phyloP scores from a whole-genome alignment of 192 early-diverging fungal genomes.

The Umbelopsis isabellina region DNA sequence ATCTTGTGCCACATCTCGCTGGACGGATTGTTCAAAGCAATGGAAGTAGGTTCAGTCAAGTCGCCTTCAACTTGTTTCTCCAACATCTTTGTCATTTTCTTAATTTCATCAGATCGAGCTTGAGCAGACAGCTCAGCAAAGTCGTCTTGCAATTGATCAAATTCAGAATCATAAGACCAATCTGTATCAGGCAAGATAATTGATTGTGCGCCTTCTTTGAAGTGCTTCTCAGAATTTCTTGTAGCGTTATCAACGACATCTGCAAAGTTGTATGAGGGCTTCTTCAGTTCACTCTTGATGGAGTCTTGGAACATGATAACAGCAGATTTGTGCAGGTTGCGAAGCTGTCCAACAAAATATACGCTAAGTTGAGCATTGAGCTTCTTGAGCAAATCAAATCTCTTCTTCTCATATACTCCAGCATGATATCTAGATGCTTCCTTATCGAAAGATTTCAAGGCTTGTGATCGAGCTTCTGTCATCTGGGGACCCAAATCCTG shows the following conservation, averaged over 20 bases:
- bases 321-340: slow-evolving; percentile 81
- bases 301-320: slow-evolving; percentile 64
- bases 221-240: slow-evolving; percentile 51
- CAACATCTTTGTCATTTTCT: slow-evolving; percentile 62
- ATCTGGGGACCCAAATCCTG: slow-evolving; percentile 74
- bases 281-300: slow-evolving; percentile 25
- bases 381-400: slow-evolving; percentile 76
- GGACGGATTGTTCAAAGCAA: slow-evolving; percentile 68
- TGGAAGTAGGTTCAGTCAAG: slow-evolving; percentile 71
- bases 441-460: slow-evolving; percentile 80
- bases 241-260: slow-evolving; percentile 53
- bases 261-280: slow-evolving; percentile 62
- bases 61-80: slow-evolving; percentile 58
- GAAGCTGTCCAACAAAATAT: slow-evolving; percentile 84
- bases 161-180: slow-evolving; percentile 70
- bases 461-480: slow-evolving; percentile 54
- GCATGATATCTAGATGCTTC: slow-evolving; percentile 89
- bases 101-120: slow-evolving; percentile 69
- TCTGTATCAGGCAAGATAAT: slow-evolving; percentile 68
- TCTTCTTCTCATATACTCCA: slow-evolving; percentile 88
- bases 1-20: slow-evolving; percentile 76
- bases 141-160: slow-evolving; percentile 60
- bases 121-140: slow-evolving; percentile 59
- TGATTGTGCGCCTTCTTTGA: slow-evolving; percentile 54
- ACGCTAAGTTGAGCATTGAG: slow-evolving; percentile 78